These are phyloP conservation scores for Kodamaea kakaduensis DNA, from an alignment of 805 yeast species.

Conservation along the genomic window DNA sequence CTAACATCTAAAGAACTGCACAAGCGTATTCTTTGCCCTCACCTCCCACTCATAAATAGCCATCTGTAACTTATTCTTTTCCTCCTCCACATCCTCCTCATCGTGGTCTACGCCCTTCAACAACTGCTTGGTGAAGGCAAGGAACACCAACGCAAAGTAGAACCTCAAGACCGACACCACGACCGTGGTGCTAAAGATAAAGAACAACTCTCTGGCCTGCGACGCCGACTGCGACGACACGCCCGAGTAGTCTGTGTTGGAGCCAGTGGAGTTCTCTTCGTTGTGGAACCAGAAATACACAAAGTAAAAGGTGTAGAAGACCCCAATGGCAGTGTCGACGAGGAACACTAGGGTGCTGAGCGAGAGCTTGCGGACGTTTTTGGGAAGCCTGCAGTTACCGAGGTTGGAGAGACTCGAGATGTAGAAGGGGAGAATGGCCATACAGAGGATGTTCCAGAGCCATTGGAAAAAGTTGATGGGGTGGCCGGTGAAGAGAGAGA, in stretches of 20 bases:
- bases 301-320: constrained; percentile 71
- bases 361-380: constrained; percentile 58
- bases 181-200: constrained; percentile 50
- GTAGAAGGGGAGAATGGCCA: constrained; percentile 61
- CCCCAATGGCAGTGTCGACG: constrained; percentile 63
- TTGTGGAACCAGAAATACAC: constrained; percentile 67
- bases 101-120: constrained; percentile 33
- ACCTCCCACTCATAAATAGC: constrained; percentile 8
- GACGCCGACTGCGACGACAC: constrained; percentile 59
- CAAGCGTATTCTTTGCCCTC: constrained; percentile 1
- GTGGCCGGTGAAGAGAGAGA: constrained; percentile 86
- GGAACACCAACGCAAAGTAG: constrained; percentile 56
- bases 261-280: constrained; percentile 33
- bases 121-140: constrained; percentile 58
- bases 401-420: constrained; percentile 49
- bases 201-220: constrained; percentile 48
- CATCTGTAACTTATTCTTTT: constrained; percentile 6
- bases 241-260: constrained; percentile 15
- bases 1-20: constrained; percentile 5
- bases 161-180: constrained; percentile 46
- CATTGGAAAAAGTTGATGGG: constrained; percentile 80
- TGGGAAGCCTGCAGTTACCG: constrained; percentile 30
- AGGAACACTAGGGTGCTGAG: constrained; percentile 60
- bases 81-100: constrained; percentile 7
- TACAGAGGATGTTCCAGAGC: constrained; percentile 66